Evolutionary conservation across 2,329 filamentous ascomycete species (phyloP).

Genomic region (Akanthomyces uredinophilus): DNA sequence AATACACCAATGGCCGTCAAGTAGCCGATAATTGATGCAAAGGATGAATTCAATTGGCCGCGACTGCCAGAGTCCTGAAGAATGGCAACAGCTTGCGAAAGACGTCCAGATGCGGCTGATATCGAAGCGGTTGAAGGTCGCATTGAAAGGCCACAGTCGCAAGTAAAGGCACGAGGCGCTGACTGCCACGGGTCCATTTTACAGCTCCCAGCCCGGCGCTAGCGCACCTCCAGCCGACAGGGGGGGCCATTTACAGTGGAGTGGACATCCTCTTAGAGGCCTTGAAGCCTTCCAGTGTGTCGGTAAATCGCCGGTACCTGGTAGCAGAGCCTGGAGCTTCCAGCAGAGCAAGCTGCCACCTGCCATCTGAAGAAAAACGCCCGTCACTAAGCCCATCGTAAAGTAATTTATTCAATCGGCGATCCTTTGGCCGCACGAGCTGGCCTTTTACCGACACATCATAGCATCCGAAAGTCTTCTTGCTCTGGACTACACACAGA

Average conservation of each 20-base stretch:
- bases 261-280: not conserved
- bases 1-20: not conserved
- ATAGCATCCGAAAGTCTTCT: not conserved
- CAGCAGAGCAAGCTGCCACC: too few species aligned
- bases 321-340: conserved; percentile 1
- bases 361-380: not conserved
- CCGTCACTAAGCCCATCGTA: not conserved
- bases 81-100: not conserved
- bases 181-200: conserved; percentile 4
- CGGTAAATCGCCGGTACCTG: conserved; percentile 10
- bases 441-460: not conserved
- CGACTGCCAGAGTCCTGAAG: conserved; percentile 21
- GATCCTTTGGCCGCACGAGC: not conserved
- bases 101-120: conserved; percentile 3
- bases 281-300: too few species aligned
- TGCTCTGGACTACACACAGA: not conserved
- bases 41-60: conserved; percentile 12
- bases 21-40: not conserved
- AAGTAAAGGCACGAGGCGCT: conserved; percentile 20
- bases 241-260: not conserved
- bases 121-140: not conserved
- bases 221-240: not conserved
- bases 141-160: conserved; percentile 33
- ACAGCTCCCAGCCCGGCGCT: conserved; percentile 1
- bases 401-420: not conserved